phyloP scores from a whole-genome alignment of 2,329 filamentous ascomycete genomes.

The Penicillium olsonii region DNA sequence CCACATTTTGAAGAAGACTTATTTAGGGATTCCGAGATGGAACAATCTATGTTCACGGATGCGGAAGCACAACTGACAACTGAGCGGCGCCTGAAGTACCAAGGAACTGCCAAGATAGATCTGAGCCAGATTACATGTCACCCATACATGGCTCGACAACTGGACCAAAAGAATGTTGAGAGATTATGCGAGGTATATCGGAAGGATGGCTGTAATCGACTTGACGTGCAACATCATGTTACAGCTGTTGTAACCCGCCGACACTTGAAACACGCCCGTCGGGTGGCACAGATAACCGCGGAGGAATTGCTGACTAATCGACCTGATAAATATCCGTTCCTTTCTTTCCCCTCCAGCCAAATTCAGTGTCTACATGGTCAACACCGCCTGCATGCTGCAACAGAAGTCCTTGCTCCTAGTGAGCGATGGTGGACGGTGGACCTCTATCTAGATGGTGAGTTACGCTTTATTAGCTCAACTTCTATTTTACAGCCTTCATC shows the following conservation, averaged over 20 bases:
- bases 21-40: too few species aligned
- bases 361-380: slow-evolving; percentile 31
- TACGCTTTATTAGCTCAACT: too few species aligned
- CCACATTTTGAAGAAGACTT: too few species aligned
- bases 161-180: slow-evolving; percentile 21
- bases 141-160: slow-evolving; percentile 5
- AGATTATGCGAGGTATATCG: slow-evolving; percentile 24
- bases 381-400: slow-evolving; percentile 17
- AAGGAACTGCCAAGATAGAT: slow-evolving; percentile 28
- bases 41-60: slow-evolving; percentile 16
- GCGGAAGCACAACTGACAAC: slow-evolving; percentile 13
- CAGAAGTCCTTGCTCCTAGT: slow-evolving; percentile 10
- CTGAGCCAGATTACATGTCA: slow-evolving; percentile 23
- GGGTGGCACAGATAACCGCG: slow-evolving; percentile 3
- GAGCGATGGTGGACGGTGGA: slow-evolving; percentile 34
- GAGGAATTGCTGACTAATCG: slow-evolving; percentile 9
- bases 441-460: slow-evolving; percentile 30
- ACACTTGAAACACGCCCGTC: slow-evolving; percentile 14
- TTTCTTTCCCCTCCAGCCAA: slow-evolving; percentile 20
- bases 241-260: slow-evolving; percentile 18
- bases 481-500: too few species aligned
- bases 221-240: slow-evolving; percentile 23
- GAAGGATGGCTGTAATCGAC: slow-evolving; percentile 21
- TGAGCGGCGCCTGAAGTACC: slow-evolving; percentile 27
- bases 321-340: slow-evolving; percentile 14